Base-by-base conservation (phyloP, 2,329 filamentous ascomycete species). In the Claviceps fusiformis region DNA sequence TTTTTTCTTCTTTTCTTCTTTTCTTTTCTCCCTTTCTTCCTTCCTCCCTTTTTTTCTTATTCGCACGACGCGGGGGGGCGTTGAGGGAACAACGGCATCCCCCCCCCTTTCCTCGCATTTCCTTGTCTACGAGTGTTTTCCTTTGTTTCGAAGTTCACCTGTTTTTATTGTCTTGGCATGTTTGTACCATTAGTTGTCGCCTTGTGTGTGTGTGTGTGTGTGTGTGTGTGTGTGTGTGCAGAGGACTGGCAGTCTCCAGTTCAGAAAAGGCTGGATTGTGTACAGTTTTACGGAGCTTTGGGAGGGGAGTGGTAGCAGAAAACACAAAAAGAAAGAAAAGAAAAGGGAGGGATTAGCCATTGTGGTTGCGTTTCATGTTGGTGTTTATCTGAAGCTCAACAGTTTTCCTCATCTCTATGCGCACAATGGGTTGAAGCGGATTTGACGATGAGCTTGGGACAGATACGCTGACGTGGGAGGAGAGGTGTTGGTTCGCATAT, bases 121-220 rank as follows among this genome's bases (percentile, higher is more conserved):
- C 35, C 47, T 27, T 17, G 29, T 48, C 44, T 52, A 27, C 19
- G 27, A 44, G 29, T 44, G 19, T 48, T 24, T 33, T 29, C 13
- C 19, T 33, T 35, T 8, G 13, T 53, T 52, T 51, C 8, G n/a
- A 35, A 29, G 5, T 54, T 52, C 44, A 31, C 24, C 10, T 54
- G 19, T n/a, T 15, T 50, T 48, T 46, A 37, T 50, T 29, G 13
- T 51, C 45, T 50, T 54, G 44, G 53, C 47, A 41, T 56, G 47
- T 50, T 53, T 55, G 46, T 56, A 56, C 43, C 15, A 56, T 54
- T 41, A 56, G 41, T 33, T 43, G 27, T 46, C 37, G 19, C 39
- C 47, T 46, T 17, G 37, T 37, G 19, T 19, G 19, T 19, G 19
- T 19, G 19, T 19, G 19, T 19, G 19, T 19, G 19, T 19, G 19